A percentile compares a stretch with the other conserved stretches of the same genome.
Conservation (phyloP, 352 stramenopile genomes). For the Lagenidium sp. region DNA sequence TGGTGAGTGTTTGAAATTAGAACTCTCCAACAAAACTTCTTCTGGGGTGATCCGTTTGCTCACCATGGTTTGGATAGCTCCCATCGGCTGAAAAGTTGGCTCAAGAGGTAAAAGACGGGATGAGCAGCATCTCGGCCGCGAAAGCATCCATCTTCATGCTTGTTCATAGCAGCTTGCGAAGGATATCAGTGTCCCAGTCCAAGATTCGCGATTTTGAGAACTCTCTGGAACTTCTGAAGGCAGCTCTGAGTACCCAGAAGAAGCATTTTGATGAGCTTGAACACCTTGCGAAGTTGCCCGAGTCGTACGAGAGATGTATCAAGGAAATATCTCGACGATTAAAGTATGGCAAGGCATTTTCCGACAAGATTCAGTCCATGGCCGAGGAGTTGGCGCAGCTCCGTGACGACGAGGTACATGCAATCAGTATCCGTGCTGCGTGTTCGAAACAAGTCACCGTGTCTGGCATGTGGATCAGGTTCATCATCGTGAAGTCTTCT, state of each 20-base stretch:
- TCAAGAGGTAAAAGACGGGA: constrained; percentile 40
- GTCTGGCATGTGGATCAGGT: constrained; percentile 21
- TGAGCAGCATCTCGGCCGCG: constrained; percentile 42
- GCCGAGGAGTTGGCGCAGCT: constrained; percentile 76
- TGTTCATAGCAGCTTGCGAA: constrained; percentile 51
- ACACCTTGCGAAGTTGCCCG: constrained; percentile 73
- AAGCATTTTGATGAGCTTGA: constrained; percentile 82
- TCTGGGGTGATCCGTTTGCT: too few relatives aligned
- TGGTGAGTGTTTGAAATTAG: constrained; percentile 38
- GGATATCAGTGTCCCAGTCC: constrained; percentile 73
- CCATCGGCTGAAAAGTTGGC: constrained; percentile 55
- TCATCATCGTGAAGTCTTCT: constrained; percentile 62
- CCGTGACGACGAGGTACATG: constrained; percentile 61
- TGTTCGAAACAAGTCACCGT: too few relatives aligned
- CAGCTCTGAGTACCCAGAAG: constrained; percentile 67
- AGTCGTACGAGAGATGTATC: constrained; percentile 72
- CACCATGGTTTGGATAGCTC: too few relatives aligned
- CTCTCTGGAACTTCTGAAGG: constrained; percentile 71
- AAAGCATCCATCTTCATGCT: constrained; percentile 44
- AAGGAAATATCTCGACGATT: constrained; percentile 70
- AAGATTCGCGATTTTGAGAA: constrained; percentile 88
- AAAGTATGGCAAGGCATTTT: constrained; percentile 66
- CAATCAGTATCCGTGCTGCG: not conserved
- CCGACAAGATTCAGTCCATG: constrained; percentile 78
- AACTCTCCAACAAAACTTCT: too few relatives aligned